Base-by-base conservation (phyloP, 495 filamentous ascomycete species). In the Coniosporium apollinis region DNA sequence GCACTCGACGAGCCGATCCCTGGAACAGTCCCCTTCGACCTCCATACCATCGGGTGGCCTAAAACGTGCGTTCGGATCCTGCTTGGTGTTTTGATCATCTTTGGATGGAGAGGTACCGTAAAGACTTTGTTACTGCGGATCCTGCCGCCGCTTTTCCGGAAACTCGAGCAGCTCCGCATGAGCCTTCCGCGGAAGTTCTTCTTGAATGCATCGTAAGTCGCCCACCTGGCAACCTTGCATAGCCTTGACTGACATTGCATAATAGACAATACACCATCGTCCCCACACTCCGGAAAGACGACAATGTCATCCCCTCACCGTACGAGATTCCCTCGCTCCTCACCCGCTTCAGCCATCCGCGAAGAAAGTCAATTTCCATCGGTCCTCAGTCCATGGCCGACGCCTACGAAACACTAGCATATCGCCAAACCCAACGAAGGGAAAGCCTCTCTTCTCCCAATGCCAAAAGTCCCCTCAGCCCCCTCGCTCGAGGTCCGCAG, bases 371-470 rank as follows among this genome's bases (percentile, higher is more conserved):
- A 24, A 72, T 94, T 16, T 93, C 84, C 16, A 67, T 97, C 21
- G 89, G 89, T 0, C 89, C 89, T 4, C 89, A 96, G 57, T 94
- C 85, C 18, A 82, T 79, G 38, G 89, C 89, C 2, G 89, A 97
- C 54, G 89, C 86, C 5, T 94, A 94, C 50, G 89, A 97, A 59
- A 84, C 82, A 13, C 60, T 96, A 15, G 89, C 89, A n/a, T 93
- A 87, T 47, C 72, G 86, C 2, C 82, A 91, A 51, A 73, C 82
- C 46, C 70, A 69, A 43, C 65, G 85, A 44, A 64, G 81, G 26
- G 81, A 93, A 51, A 93, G 80, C 45, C 59, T 75, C 50, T 45
- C 41, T 10, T 48, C 50, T 8, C 30, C n/a, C n/a, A n/a, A n/a
- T n/a, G n/a, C n/a, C n/a, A n/a, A 31, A n/a, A 44, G 44, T 19